Percentiles rank a stretch among this genome's conserved stretches.
Evolutionary conservation across 179 eudicot genomes (phyloP).

Genomic region (Actinidia arguta): DNA sequence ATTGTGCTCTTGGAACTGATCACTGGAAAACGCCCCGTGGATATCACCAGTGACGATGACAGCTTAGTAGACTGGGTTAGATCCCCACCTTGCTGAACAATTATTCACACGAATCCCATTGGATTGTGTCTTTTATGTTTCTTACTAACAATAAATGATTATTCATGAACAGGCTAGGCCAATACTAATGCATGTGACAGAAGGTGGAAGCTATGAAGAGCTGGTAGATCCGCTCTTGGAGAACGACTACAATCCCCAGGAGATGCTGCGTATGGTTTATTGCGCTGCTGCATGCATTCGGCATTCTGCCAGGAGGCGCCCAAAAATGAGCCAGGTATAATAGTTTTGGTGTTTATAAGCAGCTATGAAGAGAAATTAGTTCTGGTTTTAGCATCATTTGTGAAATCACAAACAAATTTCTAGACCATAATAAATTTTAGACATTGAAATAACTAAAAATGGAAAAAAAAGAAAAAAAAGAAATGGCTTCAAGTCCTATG

Average conservation of each 20-base stretch:
- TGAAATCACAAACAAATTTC: not conserved
- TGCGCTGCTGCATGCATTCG: slow-evolving; percentile 67
- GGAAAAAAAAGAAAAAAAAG: too few species aligned
- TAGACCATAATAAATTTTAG: not conserved
- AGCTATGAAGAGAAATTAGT: not conserved
- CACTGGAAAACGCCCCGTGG: slow-evolving; percentile 57
- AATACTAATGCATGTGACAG: slow-evolving; percentile 37
- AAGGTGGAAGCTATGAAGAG: slow-evolving; percentile 53
- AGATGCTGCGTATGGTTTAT: slow-evolving; percentile 70
- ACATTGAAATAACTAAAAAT: not conserved
- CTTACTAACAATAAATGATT: not conserved
- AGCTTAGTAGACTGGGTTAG: slow-evolving; percentile 25
- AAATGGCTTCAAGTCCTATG: not conserved
- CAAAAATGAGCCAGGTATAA: slow-evolving; percentile 80
- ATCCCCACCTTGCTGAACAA: not conserved
- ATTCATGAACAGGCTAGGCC: slow-evolving; percentile 64
- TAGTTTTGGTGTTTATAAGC: not conserved
- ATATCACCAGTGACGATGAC: slow-evolving; percentile 21
- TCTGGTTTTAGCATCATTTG: not conserved
- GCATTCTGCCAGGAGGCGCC: slow-evolving; percentile 76
- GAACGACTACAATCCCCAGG: slow-evolving; percentile 55
- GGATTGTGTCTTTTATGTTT: not conserved
- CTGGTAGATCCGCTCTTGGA: slow-evolving; percentile 65
- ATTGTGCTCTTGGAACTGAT: slow-evolving; percentile 64
- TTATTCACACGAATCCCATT: not conserved